Conservation (phyloP, 2,329 filamentous ascomycete species). For the Cytospora mali region DNA sequence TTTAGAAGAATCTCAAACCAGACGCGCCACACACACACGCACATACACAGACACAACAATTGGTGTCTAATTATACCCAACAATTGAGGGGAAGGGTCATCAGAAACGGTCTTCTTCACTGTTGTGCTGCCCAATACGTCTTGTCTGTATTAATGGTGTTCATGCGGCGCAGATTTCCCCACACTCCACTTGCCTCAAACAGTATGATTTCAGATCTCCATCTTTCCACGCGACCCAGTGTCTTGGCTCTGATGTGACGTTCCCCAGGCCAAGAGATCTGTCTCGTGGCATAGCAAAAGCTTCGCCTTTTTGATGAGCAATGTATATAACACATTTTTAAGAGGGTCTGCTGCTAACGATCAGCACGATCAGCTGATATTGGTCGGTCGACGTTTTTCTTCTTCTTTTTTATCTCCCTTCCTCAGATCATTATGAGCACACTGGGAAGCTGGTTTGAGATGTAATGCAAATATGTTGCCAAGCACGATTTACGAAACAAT, state of each 20-base stretch:
- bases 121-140: no score
- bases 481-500: no score
- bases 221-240: neutral
- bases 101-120: no score
- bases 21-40: neutral
- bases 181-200: slow-evolving; percentile 23
- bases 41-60: neutral
- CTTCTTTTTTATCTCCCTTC: no score
- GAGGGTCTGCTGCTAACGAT: neutral
- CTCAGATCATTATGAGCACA: no score
- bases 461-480: no score
- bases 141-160: no score
- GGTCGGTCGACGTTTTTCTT: no score
- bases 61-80: neutral
- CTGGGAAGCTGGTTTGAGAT: no score
- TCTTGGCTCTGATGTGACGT: neutral
- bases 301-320: slow-evolving; percentile 1
- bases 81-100: neutral
- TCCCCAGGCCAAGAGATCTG: slow-evolving; percentile 18
- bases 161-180: no score
- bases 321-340: neutral
- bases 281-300: slow-evolving; percentile 22
- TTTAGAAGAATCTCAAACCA: neutral
- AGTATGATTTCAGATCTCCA: neutral
- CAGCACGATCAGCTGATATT: no score